Base-by-base conservation (phyloP, 495 filamentous ascomycete species). In the Aspergillus bertholletiae region DNA sequence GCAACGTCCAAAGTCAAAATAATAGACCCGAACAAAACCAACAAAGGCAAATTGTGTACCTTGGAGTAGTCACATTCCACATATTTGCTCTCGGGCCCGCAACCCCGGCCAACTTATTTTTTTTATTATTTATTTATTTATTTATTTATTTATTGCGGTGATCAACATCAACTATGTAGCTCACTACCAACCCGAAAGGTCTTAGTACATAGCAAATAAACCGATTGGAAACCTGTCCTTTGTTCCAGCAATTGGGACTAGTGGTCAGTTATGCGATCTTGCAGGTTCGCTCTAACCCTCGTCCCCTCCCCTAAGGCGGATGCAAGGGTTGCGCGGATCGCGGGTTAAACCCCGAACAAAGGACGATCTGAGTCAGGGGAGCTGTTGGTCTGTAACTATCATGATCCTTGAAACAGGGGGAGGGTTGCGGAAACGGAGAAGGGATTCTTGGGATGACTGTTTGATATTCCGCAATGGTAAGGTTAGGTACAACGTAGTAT, bases 301-400 rank as follows among this genome's bases (percentile, higher is more conserved):
- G 18, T 24, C 34, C 24, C 39, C 39, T 39, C 44, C 32, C 26
- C 26, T 53, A 53, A 50, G 46, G 39, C 39, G 32, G 8, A 63
- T 60, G 61, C 61, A 63, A 63, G 61, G 61, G 55, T 63, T 40
- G 56, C 35, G 53, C 60, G 53, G 56, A 58, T 58, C 60, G 56
- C 39, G 39, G 39, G 23, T 24, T 32, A 32, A 24, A 13, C 24
- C 24, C 49, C 40, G 21, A 37, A 53, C 50, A 62, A 53, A 46
- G 55, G 46, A 55, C 49, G 55, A 56, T 54, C 45, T 50, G 24
- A 49, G 49, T 48, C 30, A 48, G 52, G 44, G 26, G 15, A 21
- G 24, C 39, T 18, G 39, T 43, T 43, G 37, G 17, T n/a, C 37
- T 47, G 28, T 34, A 45, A 24, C 28, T 49, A 12, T 28, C 46